Evolutionary conservation across 2,329 filamentous ascomycete genomes (phyloP).

Genomic region (Neonectria coccinea): DNA sequence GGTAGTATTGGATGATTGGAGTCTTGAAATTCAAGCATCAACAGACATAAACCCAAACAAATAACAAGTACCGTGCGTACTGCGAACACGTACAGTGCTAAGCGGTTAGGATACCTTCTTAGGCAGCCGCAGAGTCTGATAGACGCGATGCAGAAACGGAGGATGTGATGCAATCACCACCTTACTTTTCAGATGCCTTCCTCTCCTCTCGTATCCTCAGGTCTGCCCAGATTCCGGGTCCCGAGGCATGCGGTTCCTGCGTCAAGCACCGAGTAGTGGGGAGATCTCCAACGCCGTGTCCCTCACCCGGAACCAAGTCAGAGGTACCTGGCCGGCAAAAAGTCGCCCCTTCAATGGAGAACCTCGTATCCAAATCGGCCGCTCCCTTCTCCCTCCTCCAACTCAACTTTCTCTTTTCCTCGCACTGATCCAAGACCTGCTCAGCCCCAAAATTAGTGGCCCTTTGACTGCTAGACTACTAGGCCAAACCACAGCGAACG

Average conservation of each 20-base stretch:
- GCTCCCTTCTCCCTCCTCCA: background rate
- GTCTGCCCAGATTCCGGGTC: background rate
- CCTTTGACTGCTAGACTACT: background rate
- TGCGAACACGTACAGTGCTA: no score
- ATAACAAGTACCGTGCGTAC: background rate
- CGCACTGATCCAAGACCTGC: background rate
- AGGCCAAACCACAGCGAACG: background rate
- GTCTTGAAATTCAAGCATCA: background rate
- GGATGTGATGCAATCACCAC: background rate
- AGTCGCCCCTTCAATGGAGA: background rate
- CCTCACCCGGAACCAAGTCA: no score
- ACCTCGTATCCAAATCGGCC: constrained; percentile 1
- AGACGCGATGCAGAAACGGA: background rate
- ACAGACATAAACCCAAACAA: background rate
- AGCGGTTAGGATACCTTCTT: no score
- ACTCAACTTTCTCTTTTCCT: background rate
- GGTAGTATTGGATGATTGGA: background rate
- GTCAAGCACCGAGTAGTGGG: background rate
- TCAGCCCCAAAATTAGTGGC: constrained; percentile 2
- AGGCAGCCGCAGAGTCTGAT: background rate
- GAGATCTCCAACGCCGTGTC: background rate
- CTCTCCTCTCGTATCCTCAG: background rate
- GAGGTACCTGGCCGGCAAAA: no score
- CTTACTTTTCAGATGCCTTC: background rate
- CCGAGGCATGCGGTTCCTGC: constrained; percentile 5